Evolutionary conservation across 129 eudicot species (phyloP).

Genomic region (Scalesia atractyloides): DNA sequence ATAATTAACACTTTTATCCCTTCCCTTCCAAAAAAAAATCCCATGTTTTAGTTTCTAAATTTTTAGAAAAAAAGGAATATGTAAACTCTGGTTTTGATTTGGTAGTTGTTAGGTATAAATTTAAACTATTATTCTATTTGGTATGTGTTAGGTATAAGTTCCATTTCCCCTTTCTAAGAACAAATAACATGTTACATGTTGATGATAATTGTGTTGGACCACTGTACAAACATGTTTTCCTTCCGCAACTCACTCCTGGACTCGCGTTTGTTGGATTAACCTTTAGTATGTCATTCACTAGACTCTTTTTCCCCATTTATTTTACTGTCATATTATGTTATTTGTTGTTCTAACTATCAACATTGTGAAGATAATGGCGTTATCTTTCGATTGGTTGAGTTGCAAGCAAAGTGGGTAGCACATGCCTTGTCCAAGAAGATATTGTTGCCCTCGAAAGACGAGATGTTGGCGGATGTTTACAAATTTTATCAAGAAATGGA

Average conservation of each 20-base stretch:
- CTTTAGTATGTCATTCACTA: neutral
- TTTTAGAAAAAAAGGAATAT: neutral
- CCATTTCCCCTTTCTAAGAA: conserved; percentile 52
- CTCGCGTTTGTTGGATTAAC: conserved; percentile 58
- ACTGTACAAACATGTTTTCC: conserved; percentile 66
- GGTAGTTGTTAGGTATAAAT: conserved; percentile 39
- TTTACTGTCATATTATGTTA: neutral
- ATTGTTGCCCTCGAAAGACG: conserved; percentile 43
- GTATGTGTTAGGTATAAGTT: conserved; percentile 40
- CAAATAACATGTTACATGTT: conserved; percentile 42
- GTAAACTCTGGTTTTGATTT: conserved; percentile 6
- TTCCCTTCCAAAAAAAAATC: neutral
- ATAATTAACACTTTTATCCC: neutral
- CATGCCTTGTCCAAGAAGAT: conserved; percentile 45
- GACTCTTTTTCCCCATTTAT: neutral
- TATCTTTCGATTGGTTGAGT: conserved; percentile 43
- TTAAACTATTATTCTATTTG: conserved; percentile 8
- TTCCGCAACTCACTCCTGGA: conserved; percentile 52
- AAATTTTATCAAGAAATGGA: conserved; percentile 43
- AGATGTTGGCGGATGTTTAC: conserved; percentile 51
- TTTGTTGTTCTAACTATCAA: neutral
- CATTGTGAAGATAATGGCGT: conserved; percentile 31
- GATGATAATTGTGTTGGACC: conserved; percentile 75
- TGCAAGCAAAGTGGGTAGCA: conserved; percentile 66
- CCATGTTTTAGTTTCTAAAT: neutral